These are phyloP conservation scores for Canavalia ensiformis DNA, from an alignment of 306 rosid genomes.

Conservation along the genomic window DNA sequence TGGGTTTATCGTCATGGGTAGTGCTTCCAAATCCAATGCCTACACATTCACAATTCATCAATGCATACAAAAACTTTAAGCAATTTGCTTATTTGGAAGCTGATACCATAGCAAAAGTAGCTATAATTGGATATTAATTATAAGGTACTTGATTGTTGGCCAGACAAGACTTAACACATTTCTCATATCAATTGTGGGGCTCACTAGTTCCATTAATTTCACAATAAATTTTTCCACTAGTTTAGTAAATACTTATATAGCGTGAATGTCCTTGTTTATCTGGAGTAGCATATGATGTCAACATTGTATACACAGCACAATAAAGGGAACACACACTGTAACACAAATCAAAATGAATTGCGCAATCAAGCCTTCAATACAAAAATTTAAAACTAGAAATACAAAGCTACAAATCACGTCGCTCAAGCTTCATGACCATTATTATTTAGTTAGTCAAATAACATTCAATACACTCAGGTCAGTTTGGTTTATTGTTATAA, in stretches of 20 bases:
- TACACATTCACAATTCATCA: not conserved
- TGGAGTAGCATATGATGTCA: constrained; percentile 76
- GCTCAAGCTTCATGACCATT: not conserved
- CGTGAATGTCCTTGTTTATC: constrained; percentile 84
- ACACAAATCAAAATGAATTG: constrained; percentile 44
- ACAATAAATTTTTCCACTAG: not conserved
- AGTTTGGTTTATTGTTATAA: too few relatives aligned
- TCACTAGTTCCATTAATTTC: not conserved
- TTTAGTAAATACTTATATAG: constrained; percentile 44
- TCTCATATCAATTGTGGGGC: constrained; percentile 4
- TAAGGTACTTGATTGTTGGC: constrained; percentile 11
- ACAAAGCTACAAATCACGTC: not conserved
- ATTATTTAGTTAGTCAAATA: too few relatives aligned
- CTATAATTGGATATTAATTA: constrained; percentile 16
- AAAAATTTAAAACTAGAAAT: not conserved
- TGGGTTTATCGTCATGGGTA: too few relatives aligned
- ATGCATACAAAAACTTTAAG: not conserved
- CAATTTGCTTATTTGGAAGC: not conserved
- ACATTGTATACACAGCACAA: constrained; percentile 79
- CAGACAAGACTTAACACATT: constrained; percentile 12
- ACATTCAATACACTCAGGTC: too few relatives aligned
- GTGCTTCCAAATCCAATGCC: too few relatives aligned
- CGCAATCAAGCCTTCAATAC: constrained; percentile 31
- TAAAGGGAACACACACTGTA: constrained; percentile 68
- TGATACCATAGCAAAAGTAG: not conserved